A percentile compares a stretch with the other conserved stretches of the same genome.
phyloP scores from a whole-genome alignment of 305 asterid genomes.

The Caryopteris hybrid region DNA sequence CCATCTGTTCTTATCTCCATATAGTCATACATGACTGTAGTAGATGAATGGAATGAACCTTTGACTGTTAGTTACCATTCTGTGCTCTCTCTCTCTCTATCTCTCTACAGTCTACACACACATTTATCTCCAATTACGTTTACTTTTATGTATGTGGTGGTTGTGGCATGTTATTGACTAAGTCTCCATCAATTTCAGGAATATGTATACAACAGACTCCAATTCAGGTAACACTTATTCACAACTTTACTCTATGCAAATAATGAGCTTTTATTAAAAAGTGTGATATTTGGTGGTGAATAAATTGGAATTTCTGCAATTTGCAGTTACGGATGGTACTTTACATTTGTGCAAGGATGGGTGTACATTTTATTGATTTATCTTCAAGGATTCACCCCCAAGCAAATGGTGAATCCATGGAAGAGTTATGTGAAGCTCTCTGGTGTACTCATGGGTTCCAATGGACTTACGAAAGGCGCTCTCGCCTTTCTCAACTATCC shows the following conservation, averaged over 20 bases:
- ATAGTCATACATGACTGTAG: not conserved
- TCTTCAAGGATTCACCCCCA: conserved; percentile 64
- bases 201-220: conserved; percentile 75
- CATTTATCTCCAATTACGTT: not conserved
- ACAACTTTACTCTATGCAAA: not conserved
- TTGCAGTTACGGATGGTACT: conserved; percentile 81
- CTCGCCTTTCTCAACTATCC: conserved; percentile 77
- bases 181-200: conserved; percentile 42
- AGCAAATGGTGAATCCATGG: conserved; percentile 89
- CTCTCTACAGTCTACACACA: not conserved
- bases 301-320: not conserved
- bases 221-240: conserved; percentile 49
- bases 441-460: conserved; percentile 72
- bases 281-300: not conserved
- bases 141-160: not conserved
- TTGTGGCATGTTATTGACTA: not conserved
- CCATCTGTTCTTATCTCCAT: conserved; percentile 5
- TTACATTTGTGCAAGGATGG: conserved; percentile 83
- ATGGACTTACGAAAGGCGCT: conserved; percentile 71
- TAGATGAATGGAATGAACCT: not conserved
- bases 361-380: conserved; percentile 58
- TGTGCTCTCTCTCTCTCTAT: not conserved
- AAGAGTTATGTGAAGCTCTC: conserved; percentile 69
- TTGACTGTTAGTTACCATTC: not conserved
- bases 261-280: not conserved